Conservation (phyloP, 176 grass and related monocot genomes). For the Pontederia paniculata region DNA sequence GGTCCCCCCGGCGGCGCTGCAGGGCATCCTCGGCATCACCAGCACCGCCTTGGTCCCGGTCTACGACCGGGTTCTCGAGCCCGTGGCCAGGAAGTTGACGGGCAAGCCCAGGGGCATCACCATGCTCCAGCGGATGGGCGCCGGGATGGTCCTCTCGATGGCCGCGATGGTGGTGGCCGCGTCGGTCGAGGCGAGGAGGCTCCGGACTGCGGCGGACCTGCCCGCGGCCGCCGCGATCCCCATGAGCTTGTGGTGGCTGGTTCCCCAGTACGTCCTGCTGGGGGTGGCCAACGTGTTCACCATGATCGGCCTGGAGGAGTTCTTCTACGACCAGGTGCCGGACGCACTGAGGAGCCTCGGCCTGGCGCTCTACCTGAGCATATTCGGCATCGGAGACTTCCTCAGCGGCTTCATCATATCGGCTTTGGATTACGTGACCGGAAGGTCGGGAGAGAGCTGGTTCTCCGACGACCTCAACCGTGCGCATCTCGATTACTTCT, state of each 20-base stretch:
- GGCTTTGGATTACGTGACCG: conserved; percentile 33
- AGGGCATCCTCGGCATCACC: conserved; percentile 38
- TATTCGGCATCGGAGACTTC: conserved; percentile 38
- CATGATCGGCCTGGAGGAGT: conserved; percentile 46
- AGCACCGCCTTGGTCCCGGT: conserved; percentile 33
- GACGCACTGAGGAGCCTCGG: conserved; percentile 30
- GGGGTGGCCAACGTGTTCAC: conserved; percentile 73
- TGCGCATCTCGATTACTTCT: conserved; percentile 62
- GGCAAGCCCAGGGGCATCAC: conserved; percentile 40
- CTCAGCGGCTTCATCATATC: conserved; percentile 41
- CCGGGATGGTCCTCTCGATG: conserved; percentile 31
- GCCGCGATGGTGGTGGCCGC: conserved; percentile 35
- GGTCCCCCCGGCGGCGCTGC: conserved; percentile 45
- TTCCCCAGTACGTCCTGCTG: conserved; percentile 66
- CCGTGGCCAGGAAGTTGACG: conserved; percentile 30
- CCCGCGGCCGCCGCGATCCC: conserved; percentile 31
- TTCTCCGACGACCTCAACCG: conserved; percentile 51
- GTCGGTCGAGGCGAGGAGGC: conserved; percentile 36
- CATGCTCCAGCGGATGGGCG: conserved; percentile 43
- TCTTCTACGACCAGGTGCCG: conserved; percentile 29
- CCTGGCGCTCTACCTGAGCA: conserved; percentile 24
- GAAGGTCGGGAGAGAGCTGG: conserved; percentile 34
- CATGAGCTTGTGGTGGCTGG: conserved; percentile 87
- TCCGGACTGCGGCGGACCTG: conserved; percentile 26
- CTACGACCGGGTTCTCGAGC: conserved; percentile 51